Conservation (phyloP, 2,329 filamentous ascomycete genomes). For the Hortaea sp. region DNA sequence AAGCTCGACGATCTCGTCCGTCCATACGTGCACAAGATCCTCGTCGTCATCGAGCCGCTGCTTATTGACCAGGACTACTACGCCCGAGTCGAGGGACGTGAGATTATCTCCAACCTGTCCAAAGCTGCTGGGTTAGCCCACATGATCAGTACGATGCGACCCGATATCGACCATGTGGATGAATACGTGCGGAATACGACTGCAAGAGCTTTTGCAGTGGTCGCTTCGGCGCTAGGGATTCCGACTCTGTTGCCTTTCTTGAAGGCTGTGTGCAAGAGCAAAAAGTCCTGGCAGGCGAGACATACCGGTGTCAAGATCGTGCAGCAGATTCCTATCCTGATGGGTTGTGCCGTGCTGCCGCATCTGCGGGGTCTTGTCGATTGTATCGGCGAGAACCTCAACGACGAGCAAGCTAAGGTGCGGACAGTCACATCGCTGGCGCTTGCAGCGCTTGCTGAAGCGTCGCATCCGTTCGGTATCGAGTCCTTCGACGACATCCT, state of each 20-base stretch:
- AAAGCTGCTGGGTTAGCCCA: slow-evolving; percentile 94
- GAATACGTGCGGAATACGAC: slow-evolving; percentile 98
- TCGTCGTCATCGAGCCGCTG: slow-evolving; percentile 97
- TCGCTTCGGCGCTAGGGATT: slow-evolving; percentile 91
- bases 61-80: slow-evolving; percentile 99
- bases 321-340: slow-evolving; percentile 95
- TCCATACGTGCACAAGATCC: slow-evolving; percentile 94
- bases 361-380: slow-evolving; percentile 94
- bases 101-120: slow-evolving; percentile 95
- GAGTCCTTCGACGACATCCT: slow-evolving; percentile 97
- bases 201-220: slow-evolving; percentile 90
- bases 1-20: slow-evolving; percentile 95
- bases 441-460: slow-evolving; percentile 89
- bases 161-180: slow-evolving; percentile 95
- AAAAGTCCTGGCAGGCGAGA: slow-evolving; percentile 97
- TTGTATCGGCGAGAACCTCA: slow-evolving; percentile 89
- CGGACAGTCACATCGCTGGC: slow-evolving; percentile 91
- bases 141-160: slow-evolving; percentile 99
- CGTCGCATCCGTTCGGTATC: slow-evolving; percentile 96
- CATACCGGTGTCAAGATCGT: slow-evolving; percentile 99
- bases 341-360: slow-evolving; percentile 93
- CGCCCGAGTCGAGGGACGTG: slow-evolving; percentile 90
- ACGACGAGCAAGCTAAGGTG: slow-evolving; percentile 96
- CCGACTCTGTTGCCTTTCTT: slow-evolving; percentile 91
- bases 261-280: slow-evolving; percentile 89